These are phyloP conservation scores for Cucumis hystrix DNA, from an alignment of 306 rosid genomes.

Conservation along the genomic window DNA sequence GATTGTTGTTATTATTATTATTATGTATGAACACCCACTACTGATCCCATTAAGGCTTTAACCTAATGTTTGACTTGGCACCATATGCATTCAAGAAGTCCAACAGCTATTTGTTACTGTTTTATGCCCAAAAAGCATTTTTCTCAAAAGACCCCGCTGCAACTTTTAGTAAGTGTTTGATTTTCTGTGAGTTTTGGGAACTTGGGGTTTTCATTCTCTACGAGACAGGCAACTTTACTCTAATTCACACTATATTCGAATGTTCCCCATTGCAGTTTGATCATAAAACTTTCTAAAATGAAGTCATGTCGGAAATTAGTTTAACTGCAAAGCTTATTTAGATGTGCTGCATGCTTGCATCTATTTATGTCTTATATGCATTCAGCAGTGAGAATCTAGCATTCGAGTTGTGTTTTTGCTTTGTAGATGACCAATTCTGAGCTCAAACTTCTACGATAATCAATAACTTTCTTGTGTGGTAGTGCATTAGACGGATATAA, in stretches of 20 bases:
- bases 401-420: neutral
- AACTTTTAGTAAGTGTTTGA: neutral
- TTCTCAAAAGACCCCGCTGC: neutral
- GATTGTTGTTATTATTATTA: neutral
- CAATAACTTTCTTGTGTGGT: neutral
- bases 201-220: neutral
- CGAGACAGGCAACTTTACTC: neutral
- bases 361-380: neutral
- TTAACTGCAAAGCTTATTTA: neutral
- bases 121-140: neutral
- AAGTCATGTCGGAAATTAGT: neutral
- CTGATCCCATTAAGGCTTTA: neutral
- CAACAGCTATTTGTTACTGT: neutral
- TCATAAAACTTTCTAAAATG: neutral
- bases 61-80: neutral
- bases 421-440: neutral
- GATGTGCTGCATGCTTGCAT: neutral
- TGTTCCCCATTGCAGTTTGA: neutral
- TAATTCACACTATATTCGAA: neutral
- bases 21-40: neutral
- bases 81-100: neutral
- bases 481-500: neutral
- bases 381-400: neutral
- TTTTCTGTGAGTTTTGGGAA: neutral
- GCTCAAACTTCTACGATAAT: neutral